Conservation (phyloP, 495 filamentous ascomycete genomes). For the Delitschia confertaspora region DNA sequence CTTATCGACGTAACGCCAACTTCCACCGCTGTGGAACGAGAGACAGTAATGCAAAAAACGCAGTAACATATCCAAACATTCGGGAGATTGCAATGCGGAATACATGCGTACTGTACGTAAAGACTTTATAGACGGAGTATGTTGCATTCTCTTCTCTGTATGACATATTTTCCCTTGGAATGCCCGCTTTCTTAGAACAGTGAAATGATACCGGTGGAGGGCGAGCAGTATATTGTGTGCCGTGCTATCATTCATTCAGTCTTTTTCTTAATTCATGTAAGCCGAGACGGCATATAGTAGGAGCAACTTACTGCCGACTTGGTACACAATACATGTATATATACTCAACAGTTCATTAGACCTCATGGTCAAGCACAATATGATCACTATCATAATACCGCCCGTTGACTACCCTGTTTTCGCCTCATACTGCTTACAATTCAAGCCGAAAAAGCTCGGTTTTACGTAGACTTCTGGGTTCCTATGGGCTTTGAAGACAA, state of each 20-base stretch:
- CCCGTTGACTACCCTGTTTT: too few relatives aligned
- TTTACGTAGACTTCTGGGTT: too few relatives aligned
- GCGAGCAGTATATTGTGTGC: neutral
- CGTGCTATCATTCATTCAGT: neutral
- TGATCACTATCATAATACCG: too few relatives aligned
- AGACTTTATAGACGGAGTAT: neutral
- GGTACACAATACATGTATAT: too few relatives aligned
- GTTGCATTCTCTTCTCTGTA: constrained; percentile 1
- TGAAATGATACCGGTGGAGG: constrained; percentile 5
- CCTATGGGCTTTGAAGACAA: too few relatives aligned
- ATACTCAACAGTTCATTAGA: too few relatives aligned
- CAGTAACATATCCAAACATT: neutral
- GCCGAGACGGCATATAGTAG: too few relatives aligned
- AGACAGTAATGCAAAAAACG: neutral
- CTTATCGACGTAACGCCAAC: neutral
- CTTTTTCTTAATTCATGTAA: neutral
- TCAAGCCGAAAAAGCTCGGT: too few relatives aligned
- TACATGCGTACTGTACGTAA: neutral
- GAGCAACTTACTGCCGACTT: too few relatives aligned
- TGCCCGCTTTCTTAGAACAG: constrained; percentile 1
- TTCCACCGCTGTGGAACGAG: neutral
- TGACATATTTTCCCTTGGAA: constrained; percentile 9
- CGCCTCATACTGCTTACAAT: too few relatives aligned
- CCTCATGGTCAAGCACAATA: too few relatives aligned
- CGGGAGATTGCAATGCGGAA: neutral